A percentile compares a stretch with the other conserved stretches of the same genome.
Evolutionary conservation across 164 flowering plant species (phyloP).

Genomic region (Umbellularia californica): DNA sequence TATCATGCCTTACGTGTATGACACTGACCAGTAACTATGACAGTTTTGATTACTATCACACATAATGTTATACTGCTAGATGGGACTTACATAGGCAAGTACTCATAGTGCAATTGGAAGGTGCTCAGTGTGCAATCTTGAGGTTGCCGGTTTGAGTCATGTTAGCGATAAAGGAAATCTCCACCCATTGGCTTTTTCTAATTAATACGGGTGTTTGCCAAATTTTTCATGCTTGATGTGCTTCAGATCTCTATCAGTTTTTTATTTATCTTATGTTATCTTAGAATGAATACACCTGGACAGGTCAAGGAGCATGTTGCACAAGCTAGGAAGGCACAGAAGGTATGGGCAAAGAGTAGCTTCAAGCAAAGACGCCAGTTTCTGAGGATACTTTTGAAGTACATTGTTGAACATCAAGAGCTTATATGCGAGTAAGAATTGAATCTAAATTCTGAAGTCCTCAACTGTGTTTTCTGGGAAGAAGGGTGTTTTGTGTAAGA

Average conservation of each 20-base stretch:
- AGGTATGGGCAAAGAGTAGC: constrained; percentile 79
- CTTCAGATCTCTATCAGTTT: not conserved
- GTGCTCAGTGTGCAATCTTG: too few species aligned
- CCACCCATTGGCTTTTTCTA: too few species aligned
- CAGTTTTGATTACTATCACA: not conserved
- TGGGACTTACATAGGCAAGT: too few species aligned
- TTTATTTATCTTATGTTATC: not conserved
- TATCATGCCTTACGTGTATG: not conserved
- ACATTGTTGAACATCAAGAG: constrained; percentile 88
- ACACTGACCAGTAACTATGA: not conserved
- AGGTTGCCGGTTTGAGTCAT: too few species aligned
- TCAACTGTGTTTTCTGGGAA: not conserved
- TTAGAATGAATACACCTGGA: constrained; percentile 12
- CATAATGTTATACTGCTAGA: not conserved
- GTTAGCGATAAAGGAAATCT: too few species aligned
- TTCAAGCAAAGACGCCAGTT: constrained; percentile 95
- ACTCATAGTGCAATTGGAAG: too few species aligned
- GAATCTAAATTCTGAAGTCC: not conserved
- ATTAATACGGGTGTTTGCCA: too few species aligned
- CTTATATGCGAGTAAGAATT: constrained; percentile 94
- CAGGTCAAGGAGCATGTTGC: constrained; percentile 85
- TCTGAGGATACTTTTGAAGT: constrained; percentile 85
- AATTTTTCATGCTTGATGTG: not conserved
- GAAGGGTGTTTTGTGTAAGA: not conserved
- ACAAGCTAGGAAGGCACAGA: constrained; percentile 83